Evolutionary conservation across 208 protist species (phyloP), one percentile per base, ranked within the genome.

Genomic region (Leishmania mexicana): DNA sequence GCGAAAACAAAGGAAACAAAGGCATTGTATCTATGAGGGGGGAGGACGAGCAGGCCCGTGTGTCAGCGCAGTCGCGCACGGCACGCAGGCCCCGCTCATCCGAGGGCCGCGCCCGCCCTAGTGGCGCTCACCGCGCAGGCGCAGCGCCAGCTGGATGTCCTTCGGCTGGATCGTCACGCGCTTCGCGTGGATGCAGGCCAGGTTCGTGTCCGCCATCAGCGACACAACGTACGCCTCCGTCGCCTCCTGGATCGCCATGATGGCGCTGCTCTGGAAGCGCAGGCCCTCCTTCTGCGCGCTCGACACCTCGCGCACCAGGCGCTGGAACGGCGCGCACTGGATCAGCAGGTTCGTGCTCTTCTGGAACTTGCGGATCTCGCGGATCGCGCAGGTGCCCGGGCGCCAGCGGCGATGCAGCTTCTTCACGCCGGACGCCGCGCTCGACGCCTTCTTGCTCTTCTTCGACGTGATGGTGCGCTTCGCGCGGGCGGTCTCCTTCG

Each of bases 361-460:
- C 86, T 96, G 93, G 89, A 92, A 94, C 54, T 73, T 83, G 45
- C 45, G 45, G 70, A 75, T 75, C 70, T 75, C 70, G 57, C 57
- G 57, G 57, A 62, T 62, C 57, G 57, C 57, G 57, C 57, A 62
- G 3, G 57, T 62, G 70, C 97, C 57, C 57, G 57, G 57, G 70
- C 24, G 70, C 70, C 70, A 75, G 70, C 70, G 70, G 70, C 70
- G 70, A 6, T 75, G 70, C 57, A 98, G 96, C 94, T 99, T 99
- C 96, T 99, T 99, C 72, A 99, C 89, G 83, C 99, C 98, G 31
- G 97, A 88, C 53, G 86, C 72, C 38, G 94, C 96, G 93, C 99
- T 99, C 81, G 96, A 92, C 35, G 99, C 99, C 57, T 99, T 98
- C 95, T 99, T 99, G 86, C 97, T 98, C 88, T 99, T 86, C 98